phyloP scores from a whole-genome alignment of 768 basidiomycete genomes.

The Termitomyces sp. region DNA sequence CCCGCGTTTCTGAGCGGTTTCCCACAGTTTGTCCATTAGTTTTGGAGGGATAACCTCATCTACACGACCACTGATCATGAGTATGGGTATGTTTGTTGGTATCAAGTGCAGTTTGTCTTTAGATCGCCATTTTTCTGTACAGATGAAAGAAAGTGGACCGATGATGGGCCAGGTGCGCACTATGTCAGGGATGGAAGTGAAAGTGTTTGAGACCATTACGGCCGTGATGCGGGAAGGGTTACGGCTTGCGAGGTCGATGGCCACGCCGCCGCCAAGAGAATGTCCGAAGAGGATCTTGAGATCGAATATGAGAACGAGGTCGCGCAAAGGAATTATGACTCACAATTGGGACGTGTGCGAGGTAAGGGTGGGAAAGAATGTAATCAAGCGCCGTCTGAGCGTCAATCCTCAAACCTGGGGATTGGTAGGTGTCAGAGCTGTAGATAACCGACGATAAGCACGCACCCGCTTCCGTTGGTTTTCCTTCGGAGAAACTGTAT shows the following conservation, averaged over 20 bases:
- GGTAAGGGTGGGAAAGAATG: constrained; percentile 48
- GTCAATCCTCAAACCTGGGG: constrained; percentile 66
- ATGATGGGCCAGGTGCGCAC: constrained; percentile 66
- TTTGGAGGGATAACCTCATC: constrained; percentile 62
- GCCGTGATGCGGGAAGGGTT: constrained; percentile 68
- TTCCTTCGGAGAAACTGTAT: constrained; percentile 78
- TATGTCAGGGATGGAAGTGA: constrained; percentile 73
- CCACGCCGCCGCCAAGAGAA: constrained; percentile 85
- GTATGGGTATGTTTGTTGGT: constrained; percentile 54
- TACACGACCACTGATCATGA: constrained; percentile 64
- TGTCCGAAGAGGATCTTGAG: constrained; percentile 65
- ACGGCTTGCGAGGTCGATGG: constrained; percentile 73
- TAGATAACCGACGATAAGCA: not conserved
- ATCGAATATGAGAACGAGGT: not conserved
- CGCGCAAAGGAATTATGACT: not conserved
- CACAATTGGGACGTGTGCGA: constrained; percentile 63
- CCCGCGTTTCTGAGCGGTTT: constrained; percentile 40
- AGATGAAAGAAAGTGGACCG: constrained; percentile 63
- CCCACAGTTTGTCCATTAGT: constrained; percentile 64
- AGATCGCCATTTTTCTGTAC: constrained; percentile 81
- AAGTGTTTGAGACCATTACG: constrained; percentile 86
- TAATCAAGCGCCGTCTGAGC: constrained; percentile 78
- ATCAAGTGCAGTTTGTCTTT: constrained; percentile 54
- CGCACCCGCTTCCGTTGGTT: constrained; percentile 74
- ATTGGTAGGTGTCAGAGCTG: not conserved